Evolutionary conservation across 108 stramenopile genomes (phyloP).

Genomic region (Cyclotella choctawhatcheeana): DNA sequence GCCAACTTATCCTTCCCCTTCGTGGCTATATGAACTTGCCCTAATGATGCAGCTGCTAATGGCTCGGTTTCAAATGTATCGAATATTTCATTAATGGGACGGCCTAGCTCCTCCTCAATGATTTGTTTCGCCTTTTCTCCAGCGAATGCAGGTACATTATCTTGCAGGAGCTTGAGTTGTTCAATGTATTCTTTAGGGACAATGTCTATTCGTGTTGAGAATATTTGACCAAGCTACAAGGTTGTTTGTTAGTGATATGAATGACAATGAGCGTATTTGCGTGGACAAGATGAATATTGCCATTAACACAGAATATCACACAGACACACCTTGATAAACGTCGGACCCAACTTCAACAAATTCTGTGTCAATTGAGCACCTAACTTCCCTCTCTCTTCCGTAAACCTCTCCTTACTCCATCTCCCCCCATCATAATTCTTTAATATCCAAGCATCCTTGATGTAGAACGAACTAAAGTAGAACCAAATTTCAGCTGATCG

Average conservation of each 20-base stretch:
- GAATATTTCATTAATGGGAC: constrained; percentile 84
- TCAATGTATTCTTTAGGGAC: constrained; percentile 96
- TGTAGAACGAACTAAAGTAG: constrained; percentile 86
- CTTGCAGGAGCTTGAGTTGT: constrained; percentile 90
- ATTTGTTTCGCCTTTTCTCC: constrained; percentile 87
- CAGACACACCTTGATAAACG: constrained; percentile 84
- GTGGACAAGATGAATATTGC: not conserved
- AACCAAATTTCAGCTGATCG: constrained; percentile 92
- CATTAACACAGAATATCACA: not conserved
- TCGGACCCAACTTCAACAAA: constrained; percentile 92
- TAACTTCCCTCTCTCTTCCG: constrained; percentile 72
- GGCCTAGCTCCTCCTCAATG: constrained; percentile 91
- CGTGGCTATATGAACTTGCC: constrained; percentile 96
- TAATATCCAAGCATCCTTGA: constrained; percentile 79
- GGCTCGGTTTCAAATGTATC: constrained; percentile 82
- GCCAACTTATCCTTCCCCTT: constrained; percentile 82
- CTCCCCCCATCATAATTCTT: constrained; percentile 74
- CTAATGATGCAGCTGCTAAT: constrained; percentile 90
- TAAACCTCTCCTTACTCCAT: constrained; percentile 75
- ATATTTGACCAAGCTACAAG: constrained; percentile 95
- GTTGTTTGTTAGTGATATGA: too few relatives aligned
- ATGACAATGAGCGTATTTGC: too few relatives aligned
- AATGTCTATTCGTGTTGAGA: constrained; percentile 95
- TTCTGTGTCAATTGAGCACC: constrained; percentile 90
- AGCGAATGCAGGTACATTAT: constrained; percentile 95